These are phyloP conservation scores for Fraxinus sp. DNA, from an alignment of 305 asterid genomes.

Conservation along the genomic window DNA sequence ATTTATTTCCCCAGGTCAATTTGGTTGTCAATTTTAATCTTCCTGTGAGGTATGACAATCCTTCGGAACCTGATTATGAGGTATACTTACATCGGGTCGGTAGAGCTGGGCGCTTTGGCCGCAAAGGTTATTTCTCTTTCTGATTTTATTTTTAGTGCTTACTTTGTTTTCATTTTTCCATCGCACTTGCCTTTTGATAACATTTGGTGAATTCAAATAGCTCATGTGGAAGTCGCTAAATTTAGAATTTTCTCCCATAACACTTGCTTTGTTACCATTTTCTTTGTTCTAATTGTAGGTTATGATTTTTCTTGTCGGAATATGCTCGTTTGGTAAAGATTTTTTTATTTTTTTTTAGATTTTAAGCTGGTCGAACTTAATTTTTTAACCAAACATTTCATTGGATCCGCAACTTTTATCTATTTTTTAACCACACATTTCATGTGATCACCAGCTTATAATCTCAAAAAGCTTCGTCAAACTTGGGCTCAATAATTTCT, in stretches of 20 bases:
- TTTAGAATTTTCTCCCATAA: background rate
- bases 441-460: background rate
- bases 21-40: constrained; percentile 89
- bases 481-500: background rate
- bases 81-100: constrained; percentile 94
- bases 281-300: background rate
- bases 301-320: background rate
- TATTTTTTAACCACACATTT: background rate
- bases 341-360: background rate
- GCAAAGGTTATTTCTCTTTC: constrained; percentile 58
- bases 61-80: constrained; percentile 78
- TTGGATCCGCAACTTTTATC: background rate
- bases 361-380: background rate
- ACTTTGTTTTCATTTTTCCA: background rate
- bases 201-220: background rate
- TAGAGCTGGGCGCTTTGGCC: constrained; percentile 98
- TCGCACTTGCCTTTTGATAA: background rate
- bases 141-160: background rate
- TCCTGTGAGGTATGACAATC: constrained; percentile 48
- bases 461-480: background rate
- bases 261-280: background rate
- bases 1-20: constrained; percentile 61
- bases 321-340: background rate
- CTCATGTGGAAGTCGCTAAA: background rate
- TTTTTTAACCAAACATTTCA: background rate